These are phyloP conservation scores for Bonia amplexicaulis DNA, from an alignment of 176 grass and related monocot species.

Conservation along the genomic window DNA sequence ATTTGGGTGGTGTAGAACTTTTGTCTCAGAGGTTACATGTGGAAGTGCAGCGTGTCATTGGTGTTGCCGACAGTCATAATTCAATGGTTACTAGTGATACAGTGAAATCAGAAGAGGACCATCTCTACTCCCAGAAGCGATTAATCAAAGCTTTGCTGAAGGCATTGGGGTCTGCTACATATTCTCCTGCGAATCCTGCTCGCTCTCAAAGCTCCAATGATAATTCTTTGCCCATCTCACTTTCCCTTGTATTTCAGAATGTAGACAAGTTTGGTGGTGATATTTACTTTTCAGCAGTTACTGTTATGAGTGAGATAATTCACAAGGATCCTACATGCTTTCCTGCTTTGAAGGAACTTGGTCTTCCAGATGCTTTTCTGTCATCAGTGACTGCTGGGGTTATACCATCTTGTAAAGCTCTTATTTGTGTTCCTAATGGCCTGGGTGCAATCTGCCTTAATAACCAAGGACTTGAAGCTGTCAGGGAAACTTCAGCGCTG, in stretches of 20 bases:
- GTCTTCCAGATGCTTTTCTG: slow-evolving; percentile 87
- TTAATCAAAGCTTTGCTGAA: slow-evolving; percentile 94
- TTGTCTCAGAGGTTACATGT: slow-evolving; percentile 80
- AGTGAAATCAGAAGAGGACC: slow-evolving; percentile 71
- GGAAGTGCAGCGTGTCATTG: slow-evolving; percentile 83
- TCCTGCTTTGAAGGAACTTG: slow-evolving; percentile 76
- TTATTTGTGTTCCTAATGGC: slow-evolving; percentile 93
- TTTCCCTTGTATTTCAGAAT: slow-evolving; percentile 93
- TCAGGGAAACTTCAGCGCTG: slow-evolving; percentile 71
- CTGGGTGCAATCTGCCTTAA: slow-evolving; percentile 95
- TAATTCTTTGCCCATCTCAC: slow-evolving; percentile 75
- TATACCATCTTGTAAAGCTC: slow-evolving; percentile 82
- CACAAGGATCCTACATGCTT: slow-evolving; percentile 98
- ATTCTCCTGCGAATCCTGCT: slow-evolving; percentile 83
- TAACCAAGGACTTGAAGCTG: slow-evolving; percentile 78
- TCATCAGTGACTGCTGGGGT: slow-evolving; percentile 72
- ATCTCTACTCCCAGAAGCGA: slow-evolving; percentile 76
- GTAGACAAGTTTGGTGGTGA: slow-evolving; percentile 85
- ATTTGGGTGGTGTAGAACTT: slow-evolving; percentile 84
- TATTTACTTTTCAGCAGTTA: slow-evolving; percentile 96
- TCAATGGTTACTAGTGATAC: slow-evolving; percentile 53
- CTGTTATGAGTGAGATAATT: slow-evolving; percentile 99
- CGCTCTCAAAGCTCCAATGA: slow-evolving; percentile 65
- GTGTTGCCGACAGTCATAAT: slow-evolving; percentile 45
- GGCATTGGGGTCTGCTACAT: slow-evolving; percentile 87